These are phyloP conservation scores for Monosporascus sp. DNA, from an alignment of 2,329 filamentous ascomycete species.

Conservation along the genomic window DNA sequence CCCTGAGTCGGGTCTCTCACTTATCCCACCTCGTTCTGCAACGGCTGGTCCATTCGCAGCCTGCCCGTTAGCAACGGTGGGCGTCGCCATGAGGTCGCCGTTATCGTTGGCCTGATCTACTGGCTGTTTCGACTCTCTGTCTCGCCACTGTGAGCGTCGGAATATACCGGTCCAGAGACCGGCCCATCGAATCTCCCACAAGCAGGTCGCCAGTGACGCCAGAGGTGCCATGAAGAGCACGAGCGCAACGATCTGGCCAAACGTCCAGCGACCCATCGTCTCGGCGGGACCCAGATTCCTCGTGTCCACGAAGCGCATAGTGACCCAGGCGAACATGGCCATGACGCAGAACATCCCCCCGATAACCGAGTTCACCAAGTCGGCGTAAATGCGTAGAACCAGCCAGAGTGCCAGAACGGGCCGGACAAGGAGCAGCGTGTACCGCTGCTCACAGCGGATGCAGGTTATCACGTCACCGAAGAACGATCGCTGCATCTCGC, in stretches of 20 bases:
- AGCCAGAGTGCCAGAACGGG: constrained; percentile 20
- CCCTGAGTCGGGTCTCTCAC: constrained; percentile 1
- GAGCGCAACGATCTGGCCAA: constrained; percentile 14
- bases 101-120: neutral
- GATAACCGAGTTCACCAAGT: constrained; percentile 17
- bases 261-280: constrained; percentile 9
- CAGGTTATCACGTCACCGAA: constrained; percentile 14
- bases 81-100: neutral
- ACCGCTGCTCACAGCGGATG: constrained; percentile 21
- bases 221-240: constrained; percentile 15
- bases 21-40: neutral
- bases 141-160: neutral
- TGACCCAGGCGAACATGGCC: constrained; percentile 14
- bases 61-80: neutral
- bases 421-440: constrained; percentile 17
- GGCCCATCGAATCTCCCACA: constrained; percentile 5
- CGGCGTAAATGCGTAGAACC: constrained; percentile 17
- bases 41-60: neutral
- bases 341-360: constrained; percentile 14
- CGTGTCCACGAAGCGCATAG: constrained; percentile 14
- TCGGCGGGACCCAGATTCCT: constrained; percentile 9
- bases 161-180: neutral
- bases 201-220: constrained; percentile 9
- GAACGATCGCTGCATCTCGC: constrained; percentile 15
- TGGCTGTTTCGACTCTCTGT: constrained; percentile 1